These are phyloP conservation scores for Sphagnum magellanicum DNA, from an alignment of 228 moss, liverwort and hornwort genomes.

Conservation along the genomic window DNA sequence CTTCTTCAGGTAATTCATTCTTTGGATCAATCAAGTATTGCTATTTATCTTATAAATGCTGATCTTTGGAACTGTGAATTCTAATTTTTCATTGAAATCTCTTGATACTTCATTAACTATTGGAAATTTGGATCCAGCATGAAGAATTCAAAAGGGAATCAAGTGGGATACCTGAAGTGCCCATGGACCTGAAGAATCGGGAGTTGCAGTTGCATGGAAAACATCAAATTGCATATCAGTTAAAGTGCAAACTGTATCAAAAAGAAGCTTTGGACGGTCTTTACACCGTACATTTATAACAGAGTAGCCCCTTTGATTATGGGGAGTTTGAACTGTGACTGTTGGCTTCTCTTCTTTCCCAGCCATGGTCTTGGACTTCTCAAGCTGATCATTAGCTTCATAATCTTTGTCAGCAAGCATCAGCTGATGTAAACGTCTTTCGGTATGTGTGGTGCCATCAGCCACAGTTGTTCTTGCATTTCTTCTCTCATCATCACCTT, in stretches of 20 bases:
- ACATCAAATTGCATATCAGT: conserved; percentile 55
- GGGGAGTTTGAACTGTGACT: conserved; percentile 25
- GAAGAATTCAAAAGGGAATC: too few species aligned
- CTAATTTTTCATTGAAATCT: too few species aligned
- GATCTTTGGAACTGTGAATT: too few species aligned
- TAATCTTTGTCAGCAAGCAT: conserved; percentile 49
- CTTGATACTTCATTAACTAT: too few species aligned
- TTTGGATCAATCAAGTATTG: too few species aligned
- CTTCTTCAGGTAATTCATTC: too few species aligned
- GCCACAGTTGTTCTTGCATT: conserved; percentile 37
- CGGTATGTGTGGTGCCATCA: conserved; percentile 39
- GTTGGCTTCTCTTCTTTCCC: conserved; percentile 10
- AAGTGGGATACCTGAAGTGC: conserved; percentile 26
- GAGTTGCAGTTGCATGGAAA: conserved; percentile 35
- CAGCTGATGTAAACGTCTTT: conserved; percentile 55
- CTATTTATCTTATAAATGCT: too few species aligned
- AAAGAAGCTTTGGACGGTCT: conserved; percentile 46
- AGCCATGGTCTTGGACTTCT: conserved; percentile 7
- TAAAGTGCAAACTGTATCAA: conserved; percentile 55
- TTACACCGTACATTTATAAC: conserved; percentile 36
- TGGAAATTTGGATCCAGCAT: too few species aligned
- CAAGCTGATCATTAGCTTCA: conserved; percentile 2
- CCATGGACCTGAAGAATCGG: conserved; percentile 31
- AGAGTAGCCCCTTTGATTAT: conserved; percentile 46
- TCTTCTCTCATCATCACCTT: conserved; percentile 32